Evolutionary conservation across 352 stramenopile species (phyloP).

Genomic region (Halophytophthora polymorphica): DNA sequence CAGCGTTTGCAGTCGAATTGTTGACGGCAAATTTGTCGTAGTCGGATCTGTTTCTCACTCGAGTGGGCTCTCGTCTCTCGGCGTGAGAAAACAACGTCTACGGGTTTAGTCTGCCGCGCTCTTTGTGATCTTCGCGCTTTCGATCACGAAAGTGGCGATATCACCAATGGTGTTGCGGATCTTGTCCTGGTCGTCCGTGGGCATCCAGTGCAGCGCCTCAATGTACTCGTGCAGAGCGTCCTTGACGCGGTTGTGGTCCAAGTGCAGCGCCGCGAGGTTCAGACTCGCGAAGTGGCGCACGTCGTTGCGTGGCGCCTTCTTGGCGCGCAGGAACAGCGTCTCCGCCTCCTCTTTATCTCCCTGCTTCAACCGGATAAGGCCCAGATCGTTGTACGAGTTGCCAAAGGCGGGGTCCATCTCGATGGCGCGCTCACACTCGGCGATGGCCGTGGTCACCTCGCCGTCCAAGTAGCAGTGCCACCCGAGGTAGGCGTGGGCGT

Average conservation of each 20-base stretch:
- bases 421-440: conserved; percentile 60
- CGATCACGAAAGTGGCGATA: conserved; percentile 60
- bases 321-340: conserved; percentile 61
- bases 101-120: conserved; percentile 12
- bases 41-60: not conserved
- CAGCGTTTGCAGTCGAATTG: too few relatives aligned
- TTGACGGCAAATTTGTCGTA: too few relatives aligned
- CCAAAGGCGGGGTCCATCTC: conserved; percentile 64
- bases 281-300: conserved; percentile 65
- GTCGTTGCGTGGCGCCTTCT: conserved; percentile 55
- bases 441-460: conserved; percentile 45
- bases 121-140: conserved; percentile 36
- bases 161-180: conserved; percentile 72
- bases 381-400: conserved; percentile 75
- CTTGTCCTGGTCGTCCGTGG: conserved; percentile 35
- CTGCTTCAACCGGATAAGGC: conserved; percentile 58
- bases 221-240: conserved; percentile 73
- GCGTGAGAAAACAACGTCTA: not conserved
- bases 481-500: conserved; percentile 63
- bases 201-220: conserved; percentile 70
- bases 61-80: not conserved
- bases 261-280: conserved; percentile 59
- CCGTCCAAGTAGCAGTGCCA: conserved; percentile 69
- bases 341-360: conserved; percentile 53
- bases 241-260: conserved; percentile 65